Evolutionary conservation across 495 filamentous ascomycete species (phyloP), one percentile per base, ranked within the genome.

Genomic region (Penicillium paradoxum): DNA sequence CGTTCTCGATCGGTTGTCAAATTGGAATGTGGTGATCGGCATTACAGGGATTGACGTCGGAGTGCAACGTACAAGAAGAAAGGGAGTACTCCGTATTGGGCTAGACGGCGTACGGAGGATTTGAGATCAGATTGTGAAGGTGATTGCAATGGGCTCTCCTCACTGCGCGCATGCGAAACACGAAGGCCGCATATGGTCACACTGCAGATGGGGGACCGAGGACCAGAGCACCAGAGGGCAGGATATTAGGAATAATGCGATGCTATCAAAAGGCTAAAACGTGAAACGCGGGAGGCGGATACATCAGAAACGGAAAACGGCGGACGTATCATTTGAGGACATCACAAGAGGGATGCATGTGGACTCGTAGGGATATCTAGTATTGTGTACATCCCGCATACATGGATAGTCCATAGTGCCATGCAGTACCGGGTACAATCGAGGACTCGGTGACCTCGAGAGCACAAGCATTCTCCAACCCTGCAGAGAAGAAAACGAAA

Each of bases 91-190:
- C 25, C 25, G 25, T n/a, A n/a, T n/a, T n/a, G n/a, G n/a, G n/a
- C n/a, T n/a, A n/a, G n/a, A n/a, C n/a, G n/a, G n/a, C n/a, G n/a
- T n/a, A n/a, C 24, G 3, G 24, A 7, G 24, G 7, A 27, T 27
- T 27, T 27, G 24, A 27, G 7, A 27, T 27, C 24, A 27, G n/a
- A 37, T 37, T 6, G 14, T 9, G 41, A 44, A 44, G 30, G 15
- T 27, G 45, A 21, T 29, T 54, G 27, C 7, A 25, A 17, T 37
- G 37, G 18, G 47, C 40, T 3, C 24, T 27, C 57, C 57, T 60
- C 40, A 18, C 57, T 27, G 53, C 44, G 21, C 34, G 57, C 57
- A 57, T 53, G 53, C 53, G 33, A 59, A 50, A 56, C 57, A 54
- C 1, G 13, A 29, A 48, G 15, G 17, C 17, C 24, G 27, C 43